phyloP scores from a whole-genome alignment of 106 monocot genomes.

The Platanthera guangdongensis region DNA sequence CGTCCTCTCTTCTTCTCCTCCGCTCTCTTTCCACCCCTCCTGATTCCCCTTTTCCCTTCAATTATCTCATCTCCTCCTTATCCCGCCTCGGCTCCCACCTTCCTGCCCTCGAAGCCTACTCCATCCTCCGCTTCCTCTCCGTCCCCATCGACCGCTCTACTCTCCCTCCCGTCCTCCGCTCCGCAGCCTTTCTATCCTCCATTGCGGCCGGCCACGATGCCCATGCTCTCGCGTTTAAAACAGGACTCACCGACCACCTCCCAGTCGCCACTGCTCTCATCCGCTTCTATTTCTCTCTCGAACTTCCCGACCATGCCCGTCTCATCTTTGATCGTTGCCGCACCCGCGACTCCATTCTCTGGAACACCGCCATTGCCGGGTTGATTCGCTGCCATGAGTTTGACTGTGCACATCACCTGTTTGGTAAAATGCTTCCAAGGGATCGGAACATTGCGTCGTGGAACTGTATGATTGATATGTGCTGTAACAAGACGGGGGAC shows the following conservation, averaged over 20 bases:
- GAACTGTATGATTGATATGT: conserved; percentile 64
- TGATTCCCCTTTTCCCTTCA: not conserved
- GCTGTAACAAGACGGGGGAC: conserved; percentile 29
- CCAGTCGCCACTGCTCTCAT: not conserved
- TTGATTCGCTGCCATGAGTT: conserved; percentile 21
- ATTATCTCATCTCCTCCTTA: not conserved
- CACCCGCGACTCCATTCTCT: not conserved
- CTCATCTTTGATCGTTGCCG: not conserved
- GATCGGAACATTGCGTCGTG: conserved; percentile 43
- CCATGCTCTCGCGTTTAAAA: not conserved
- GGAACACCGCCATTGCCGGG: not conserved
- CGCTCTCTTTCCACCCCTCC: not conserved
- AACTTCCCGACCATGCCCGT: not conserved
- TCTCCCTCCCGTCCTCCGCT: not conserved
- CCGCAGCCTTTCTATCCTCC: not conserved
- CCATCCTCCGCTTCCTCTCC: not conserved
- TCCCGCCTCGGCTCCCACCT: not conserved
- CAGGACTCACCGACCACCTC: not conserved
- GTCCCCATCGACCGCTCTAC: not conserved
- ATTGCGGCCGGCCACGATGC: not conserved
- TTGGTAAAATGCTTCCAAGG: conserved; percentile 45
- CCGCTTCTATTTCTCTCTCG: not conserved
- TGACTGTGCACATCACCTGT: conserved; percentile 38
- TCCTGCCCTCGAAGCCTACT: not conserved
- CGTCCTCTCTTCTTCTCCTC: not conserved